Evolutionary conservation across 2,329 filamentous ascomycete genomes (phyloP).

Genomic region (Aspergillus versicolor): DNA sequence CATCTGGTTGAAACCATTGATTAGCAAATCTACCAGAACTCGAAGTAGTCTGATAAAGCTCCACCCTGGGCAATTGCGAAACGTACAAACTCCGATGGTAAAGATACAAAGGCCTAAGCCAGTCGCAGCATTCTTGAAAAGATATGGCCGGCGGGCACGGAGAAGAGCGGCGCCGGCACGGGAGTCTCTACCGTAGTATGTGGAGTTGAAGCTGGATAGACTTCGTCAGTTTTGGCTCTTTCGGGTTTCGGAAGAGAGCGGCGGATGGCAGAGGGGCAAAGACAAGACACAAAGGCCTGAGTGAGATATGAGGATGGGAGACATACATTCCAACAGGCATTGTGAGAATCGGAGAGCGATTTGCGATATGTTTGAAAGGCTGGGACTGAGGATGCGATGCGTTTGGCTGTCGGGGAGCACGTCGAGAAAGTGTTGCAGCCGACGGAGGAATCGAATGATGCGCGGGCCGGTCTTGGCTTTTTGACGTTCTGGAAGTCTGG

Average conservation of each 20-base stretch:
- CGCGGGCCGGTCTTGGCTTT: slow-evolving; percentile 6
- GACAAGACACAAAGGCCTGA: neutral
- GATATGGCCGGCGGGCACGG: slow-evolving; percentile 85
- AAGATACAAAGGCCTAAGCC: slow-evolving; percentile 74
- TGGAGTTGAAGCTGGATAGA: slow-evolving; percentile 62
- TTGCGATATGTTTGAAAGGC: neutral
- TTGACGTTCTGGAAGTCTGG: neutral
- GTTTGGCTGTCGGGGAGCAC: neutral
- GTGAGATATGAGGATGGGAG: neutral
- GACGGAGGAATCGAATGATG: slow-evolving; percentile 1
- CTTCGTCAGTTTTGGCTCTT: slow-evolving; percentile 3
- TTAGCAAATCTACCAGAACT: neutral
- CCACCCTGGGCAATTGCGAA: neutral
- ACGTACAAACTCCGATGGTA: slow-evolving; percentile 83
- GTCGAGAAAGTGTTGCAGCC: neutral
- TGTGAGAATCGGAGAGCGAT: neutral
- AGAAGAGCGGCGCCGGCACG: slow-evolving; percentile 85
- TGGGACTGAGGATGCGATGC: neutral
- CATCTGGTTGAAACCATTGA: slow-evolving; percentile 48
- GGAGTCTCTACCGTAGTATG: slow-evolving; percentile 89
- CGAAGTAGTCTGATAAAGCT: slow-evolving; percentile 35
- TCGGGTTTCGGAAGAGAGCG: neutral
- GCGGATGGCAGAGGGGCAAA: neutral
- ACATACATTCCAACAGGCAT: slow-evolving; percentile 21
- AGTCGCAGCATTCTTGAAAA: slow-evolving; percentile 83